Base-by-base conservation (phyloP, 1,139 yeast species). In the Kurtzmaniella quercitrusa region DNA sequence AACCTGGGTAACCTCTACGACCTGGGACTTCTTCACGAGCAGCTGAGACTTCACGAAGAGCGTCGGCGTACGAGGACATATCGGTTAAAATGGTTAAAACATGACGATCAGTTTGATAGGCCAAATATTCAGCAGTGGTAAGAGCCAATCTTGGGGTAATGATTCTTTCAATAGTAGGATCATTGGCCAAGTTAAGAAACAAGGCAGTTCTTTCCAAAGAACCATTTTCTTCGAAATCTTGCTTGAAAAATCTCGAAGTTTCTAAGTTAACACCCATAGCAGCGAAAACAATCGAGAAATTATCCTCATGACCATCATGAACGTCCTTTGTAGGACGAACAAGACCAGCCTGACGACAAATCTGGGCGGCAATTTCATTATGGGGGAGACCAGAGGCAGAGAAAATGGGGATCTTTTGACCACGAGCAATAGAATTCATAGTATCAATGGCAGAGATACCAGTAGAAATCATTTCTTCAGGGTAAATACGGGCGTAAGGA, bases 11-110 rank as follows among this genome's bases (percentile, higher is more conserved):
- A 77, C 99, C 99, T 83, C 99, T 90, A 81, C 99, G 90, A 78
- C 99, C 99, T 62, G 99, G 99, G 41, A 93, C 99, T 75, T 93
- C 99, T 75, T 93, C 99, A 79, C 99, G 88, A 42, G 99, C 99
- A 49, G 99, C 98, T 48, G 98, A 90, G 44, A 93, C 98, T 75
- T 93, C 99, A 82, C 99, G 91, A 64, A 93, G 78, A 37, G 99
- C 99, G 69, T 93, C 99, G 34, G 99, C 99, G 66, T 93, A 93
- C 15, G 98, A 93, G 21, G 97, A 89, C 99, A 93, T 93, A 75
- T 93, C 99, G 46, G 99, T 94, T 63, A 93, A 80, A 61, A 93
- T 93, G 46, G 98, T 94, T 71, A 93, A 82, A 43, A 93, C 99
- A 68, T 93, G 99, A 73, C 98, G 90, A 71, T 93, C 99, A 34